Evolutionary conservation across 2,329 filamentous ascomycete genomes (phyloP).

Genomic region (Bipolaris zeicola): DNA sequence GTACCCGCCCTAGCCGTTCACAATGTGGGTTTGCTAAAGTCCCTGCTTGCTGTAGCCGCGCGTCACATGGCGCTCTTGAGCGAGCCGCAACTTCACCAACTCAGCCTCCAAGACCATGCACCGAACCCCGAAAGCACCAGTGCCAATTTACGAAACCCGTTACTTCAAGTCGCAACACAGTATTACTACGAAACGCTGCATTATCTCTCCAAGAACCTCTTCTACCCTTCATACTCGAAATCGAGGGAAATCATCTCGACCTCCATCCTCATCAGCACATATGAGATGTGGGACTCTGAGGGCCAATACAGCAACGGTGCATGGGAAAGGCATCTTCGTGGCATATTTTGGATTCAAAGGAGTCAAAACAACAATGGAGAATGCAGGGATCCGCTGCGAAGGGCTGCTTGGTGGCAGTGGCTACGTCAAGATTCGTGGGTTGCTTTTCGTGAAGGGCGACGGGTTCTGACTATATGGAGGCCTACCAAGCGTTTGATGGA

Average conservation of each 20-base stretch:
- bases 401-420: constrained; percentile 70
- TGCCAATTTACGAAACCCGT: constrained; percentile 32
- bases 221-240: constrained; percentile 62
- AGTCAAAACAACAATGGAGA: constrained; percentile 66
- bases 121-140: constrained; percentile 17
- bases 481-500: constrained; percentile 57
- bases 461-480: constrained; percentile 64
- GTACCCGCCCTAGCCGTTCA: constrained; percentile 51
- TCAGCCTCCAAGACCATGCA: constrained; percentile 38
- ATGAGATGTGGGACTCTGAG: constrained; percentile 69
- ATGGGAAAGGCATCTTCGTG: constrained; percentile 68
- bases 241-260: constrained; percentile 65
- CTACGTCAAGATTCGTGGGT: constrained; percentile 70
- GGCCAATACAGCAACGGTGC: constrained; percentile 50
- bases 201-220: constrained; percentile 65
- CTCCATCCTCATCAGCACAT: constrained; percentile 65
- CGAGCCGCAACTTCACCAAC: constrained; percentile 25
- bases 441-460: constrained; percentile 63
- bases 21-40: constrained; percentile 63
- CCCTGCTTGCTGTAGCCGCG: constrained; percentile 62
- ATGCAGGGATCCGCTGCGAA: constrained; percentile 58
- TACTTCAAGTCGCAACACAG: constrained; percentile 50
- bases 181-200: constrained; percentile 69
- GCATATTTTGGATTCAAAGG: constrained; percentile 70
- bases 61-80: constrained; percentile 56